Conservation (phyloP, 2,329 filamentous ascomycete species). For the Penicillium sp. region DNA sequence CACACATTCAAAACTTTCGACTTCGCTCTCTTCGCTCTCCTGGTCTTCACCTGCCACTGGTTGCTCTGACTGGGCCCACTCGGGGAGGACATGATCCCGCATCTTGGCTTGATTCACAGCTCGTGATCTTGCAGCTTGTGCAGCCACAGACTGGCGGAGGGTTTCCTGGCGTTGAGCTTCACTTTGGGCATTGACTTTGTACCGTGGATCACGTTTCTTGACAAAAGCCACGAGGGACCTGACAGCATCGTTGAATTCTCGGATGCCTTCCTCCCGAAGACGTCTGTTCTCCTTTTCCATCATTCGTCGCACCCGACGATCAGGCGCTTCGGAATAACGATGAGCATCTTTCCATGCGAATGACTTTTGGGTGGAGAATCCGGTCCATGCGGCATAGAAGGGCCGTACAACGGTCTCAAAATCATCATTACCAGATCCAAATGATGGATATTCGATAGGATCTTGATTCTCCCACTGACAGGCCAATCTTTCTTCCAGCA, state of each 20-base stretch:
- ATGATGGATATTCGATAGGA: conserved; percentile 71
- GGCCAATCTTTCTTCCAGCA: conserved; percentile 74
- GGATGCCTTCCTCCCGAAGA: conserved; percentile 74
- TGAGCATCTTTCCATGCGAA: conserved; percentile 91
- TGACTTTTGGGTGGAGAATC: conserved; percentile 78
- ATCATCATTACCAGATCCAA: conserved; percentile 72
- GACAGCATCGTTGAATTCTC: conserved; percentile 92
- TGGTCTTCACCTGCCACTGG: conserved; percentile 50
- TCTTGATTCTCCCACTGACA: conserved; percentile 66
- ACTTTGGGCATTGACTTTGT: conserved; percentile 71
- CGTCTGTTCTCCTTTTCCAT: conserved; percentile 97
- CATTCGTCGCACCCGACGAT: conserved; percentile 74
- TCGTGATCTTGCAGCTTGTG: conserved; percentile 79
- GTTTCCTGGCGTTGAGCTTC: conserved; percentile 78
- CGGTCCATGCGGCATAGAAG: conserved; percentile 80
- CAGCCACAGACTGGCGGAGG: conserved; percentile 73
- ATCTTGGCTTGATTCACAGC: conserved; percentile 77
- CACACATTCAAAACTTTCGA: conserved; percentile 62
- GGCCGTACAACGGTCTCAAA: conserved; percentile 74
- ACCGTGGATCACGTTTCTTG: conserved; percentile 86
- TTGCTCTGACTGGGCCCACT: conserved; percentile 69
- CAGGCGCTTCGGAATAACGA: conserved; percentile 78
- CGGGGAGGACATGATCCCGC: conserved; percentile 63
- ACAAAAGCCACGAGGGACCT: conserved; percentile 83
- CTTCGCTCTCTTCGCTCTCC: conserved; percentile 48